These are phyloP conservation scores for Metschnikowia lunata DNA, from an alignment of 805 yeast genomes.

Conservation along the genomic window DNA sequence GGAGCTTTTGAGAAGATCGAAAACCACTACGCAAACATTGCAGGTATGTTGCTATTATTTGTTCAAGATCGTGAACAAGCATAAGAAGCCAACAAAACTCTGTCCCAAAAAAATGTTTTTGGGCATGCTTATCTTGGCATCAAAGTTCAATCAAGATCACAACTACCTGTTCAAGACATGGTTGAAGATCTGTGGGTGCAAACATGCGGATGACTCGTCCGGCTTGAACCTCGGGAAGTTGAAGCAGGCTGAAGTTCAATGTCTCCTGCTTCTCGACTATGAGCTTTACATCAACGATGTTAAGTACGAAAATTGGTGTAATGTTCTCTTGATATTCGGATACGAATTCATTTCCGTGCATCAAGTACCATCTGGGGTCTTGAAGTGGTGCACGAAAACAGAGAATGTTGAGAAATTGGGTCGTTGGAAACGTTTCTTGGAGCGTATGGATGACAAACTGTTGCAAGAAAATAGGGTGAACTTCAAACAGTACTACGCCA, in stretches of 20 bases:
- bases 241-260: conserved; percentile 46
- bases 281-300: conserved; percentile 48
- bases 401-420: conserved; percentile 12
- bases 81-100: conserved; percentile 12
- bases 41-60: conserved; percentile 67
- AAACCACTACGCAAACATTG: conserved; percentile 56
- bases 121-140: conserved; percentile 63
- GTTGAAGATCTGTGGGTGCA: conserved; percentile 66
- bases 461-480: conserved; percentile 7
- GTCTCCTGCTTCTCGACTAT: conserved; percentile 54
- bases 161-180: conserved; percentile 67
- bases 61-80: conserved; percentile 37
- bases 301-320: conserved; percentile 47
- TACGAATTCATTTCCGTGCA: conserved; percentile 40
- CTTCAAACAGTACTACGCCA: conserved; percentile 19
- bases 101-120: conserved; percentile 69
- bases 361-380: conserved; percentile 20
- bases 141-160: conserved; percentile 70
- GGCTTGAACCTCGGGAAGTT: conserved; percentile 46
- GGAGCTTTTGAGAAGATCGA: conserved; percentile 47
- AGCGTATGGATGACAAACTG: conserved; percentile 11
- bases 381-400: conserved; percentile 15
- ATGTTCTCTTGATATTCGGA: conserved; percentile 38
- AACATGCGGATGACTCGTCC: conserved; percentile 18
- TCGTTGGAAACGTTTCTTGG: conserved; percentile 17